Evolutionary conservation across 2,329 filamentous ascomycete genomes (phyloP).

Genomic region (Clonostachys rosea): DNA sequence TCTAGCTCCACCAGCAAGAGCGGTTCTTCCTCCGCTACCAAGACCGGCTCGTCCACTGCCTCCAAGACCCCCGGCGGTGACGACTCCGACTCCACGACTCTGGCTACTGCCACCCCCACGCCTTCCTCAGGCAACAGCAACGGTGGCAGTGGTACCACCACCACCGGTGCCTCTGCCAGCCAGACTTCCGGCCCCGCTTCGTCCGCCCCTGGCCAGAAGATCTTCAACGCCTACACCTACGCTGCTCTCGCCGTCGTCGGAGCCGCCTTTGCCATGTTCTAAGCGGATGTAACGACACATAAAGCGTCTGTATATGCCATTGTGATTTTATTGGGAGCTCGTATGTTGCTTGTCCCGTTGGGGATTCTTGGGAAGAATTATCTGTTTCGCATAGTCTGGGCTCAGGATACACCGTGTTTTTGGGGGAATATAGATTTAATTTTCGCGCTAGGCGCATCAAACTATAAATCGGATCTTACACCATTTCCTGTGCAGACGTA

Average conservation of each 20-base stretch:
- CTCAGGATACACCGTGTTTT: too few species aligned
- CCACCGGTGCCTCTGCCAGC: not conserved
- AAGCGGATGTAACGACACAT: not conserved
- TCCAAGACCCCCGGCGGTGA: not conserved
- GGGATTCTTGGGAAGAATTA: too few species aligned
- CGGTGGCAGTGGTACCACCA: not conserved
- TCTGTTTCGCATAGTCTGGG: too few species aligned
- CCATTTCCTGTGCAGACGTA: too few species aligned
- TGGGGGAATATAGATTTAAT: too few species aligned
- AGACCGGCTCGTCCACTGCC: slow-evolving; percentile 8
- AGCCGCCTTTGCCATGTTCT: slow-evolving; percentile 2
- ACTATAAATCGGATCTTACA: too few species aligned
- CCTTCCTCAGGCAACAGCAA: not conserved
- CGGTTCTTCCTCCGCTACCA: slow-evolving; percentile 3
- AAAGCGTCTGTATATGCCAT: too few species aligned
- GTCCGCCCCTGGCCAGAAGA: slow-evolving; percentile 1
- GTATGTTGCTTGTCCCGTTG: too few species aligned
- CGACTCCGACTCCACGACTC: not conserved
- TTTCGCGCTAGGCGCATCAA: too few species aligned
- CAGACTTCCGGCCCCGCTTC: not conserved
- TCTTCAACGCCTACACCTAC: slow-evolving; percentile 1
- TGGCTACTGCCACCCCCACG: not conserved
- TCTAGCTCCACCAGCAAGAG: slow-evolving; percentile 7
- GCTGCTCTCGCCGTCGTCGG: slow-evolving; percentile 1
- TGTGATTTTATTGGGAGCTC: too few species aligned